Evolutionary conservation across 495 filamentous ascomycete genomes (phyloP).

Genomic region (Aspergillus egyptiacus): DNA sequence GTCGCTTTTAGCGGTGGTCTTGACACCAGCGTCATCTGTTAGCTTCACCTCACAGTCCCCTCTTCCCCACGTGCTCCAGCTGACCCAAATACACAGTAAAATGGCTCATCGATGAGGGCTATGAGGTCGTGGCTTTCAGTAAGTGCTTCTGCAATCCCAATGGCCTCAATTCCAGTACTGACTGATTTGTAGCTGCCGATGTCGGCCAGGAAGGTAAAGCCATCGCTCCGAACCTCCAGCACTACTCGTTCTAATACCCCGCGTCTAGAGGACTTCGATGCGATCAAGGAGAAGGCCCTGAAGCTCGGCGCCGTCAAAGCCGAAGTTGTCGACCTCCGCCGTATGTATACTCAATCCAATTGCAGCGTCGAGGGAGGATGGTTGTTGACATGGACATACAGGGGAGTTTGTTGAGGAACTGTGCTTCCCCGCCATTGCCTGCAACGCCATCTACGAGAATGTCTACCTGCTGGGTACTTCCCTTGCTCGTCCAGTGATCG

Average conservation of each 20-base stretch:
- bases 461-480: slow-evolving; percentile 71
- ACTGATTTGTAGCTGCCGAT: slow-evolving; percentile 45
- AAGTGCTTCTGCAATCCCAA: slow-evolving; percentile 16
- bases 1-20: slow-evolving; percentile 49
- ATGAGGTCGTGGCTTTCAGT: slow-evolving; percentile 63
- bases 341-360: slow-evolving; percentile 11
- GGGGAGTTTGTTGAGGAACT: slow-evolving; percentile 77
- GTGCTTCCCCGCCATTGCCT: slow-evolving; percentile 75
- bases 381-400: neutral
- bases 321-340: slow-evolving; percentile 49
- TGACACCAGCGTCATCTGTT: slow-evolving; percentile 59
- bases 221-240: neutral
- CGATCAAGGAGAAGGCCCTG: slow-evolving; percentile 49
- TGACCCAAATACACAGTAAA: slow-evolving; percentile 32
- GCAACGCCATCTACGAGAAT: slow-evolving; percentile 84
- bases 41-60: slow-evolving; percentile 15
- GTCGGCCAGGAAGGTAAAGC: slow-evolving; percentile 52
- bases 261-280: slow-evolving; percentile 54
- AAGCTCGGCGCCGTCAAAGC: slow-evolving; percentile 51
- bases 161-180: neutral
- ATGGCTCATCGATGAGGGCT: slow-evolving; percentile 64
- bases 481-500: slow-evolving; percentile 85
- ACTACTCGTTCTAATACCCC: slow-evolving; percentile 14
- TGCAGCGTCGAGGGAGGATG: neutral
- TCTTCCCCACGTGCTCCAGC: neutral